phyloP scores from a whole-genome alignment of 75 land plant genomes.

The Cryptomeria japonica region DNA sequence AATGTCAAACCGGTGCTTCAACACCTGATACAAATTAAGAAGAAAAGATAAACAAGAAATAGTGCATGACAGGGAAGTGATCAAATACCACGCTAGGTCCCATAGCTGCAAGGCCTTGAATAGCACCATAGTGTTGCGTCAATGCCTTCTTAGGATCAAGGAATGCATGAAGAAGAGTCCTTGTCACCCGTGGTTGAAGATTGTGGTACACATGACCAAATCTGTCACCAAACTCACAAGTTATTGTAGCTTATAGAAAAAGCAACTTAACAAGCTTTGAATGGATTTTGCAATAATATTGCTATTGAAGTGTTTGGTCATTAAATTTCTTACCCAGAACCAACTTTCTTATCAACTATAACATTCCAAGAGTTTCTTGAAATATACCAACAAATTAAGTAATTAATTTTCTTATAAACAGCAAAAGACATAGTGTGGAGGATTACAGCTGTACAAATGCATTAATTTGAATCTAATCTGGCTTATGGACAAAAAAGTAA shows the following conservation, averaged over 20 bases:
- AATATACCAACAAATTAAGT: neutral
- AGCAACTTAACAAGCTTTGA: neutral
- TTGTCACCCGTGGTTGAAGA: conserved; percentile 81
- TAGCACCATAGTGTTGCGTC: conserved; percentile 97
- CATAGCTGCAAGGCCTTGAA: conserved; percentile 86
- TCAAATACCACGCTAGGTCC: conserved; percentile 79
- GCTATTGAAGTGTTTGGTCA: neutral
- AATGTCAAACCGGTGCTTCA: neutral
- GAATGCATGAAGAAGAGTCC: conserved; percentile 82
- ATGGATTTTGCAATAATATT: neutral
- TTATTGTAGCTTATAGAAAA: neutral
- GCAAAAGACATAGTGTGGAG: neutral
- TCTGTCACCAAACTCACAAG: conserved; percentile 36
- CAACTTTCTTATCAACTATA: neutral
- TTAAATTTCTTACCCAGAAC: neutral
- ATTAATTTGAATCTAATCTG: neutral
- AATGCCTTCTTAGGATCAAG: conserved; percentile 82
- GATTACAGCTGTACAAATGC: neutral
- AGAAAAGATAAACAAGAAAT: neutral
- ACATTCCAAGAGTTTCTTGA: neutral
- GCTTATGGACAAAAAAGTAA: neutral
- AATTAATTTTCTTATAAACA: neutral
- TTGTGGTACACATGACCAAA: conserved; percentile 89
- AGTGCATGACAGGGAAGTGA: neutral
- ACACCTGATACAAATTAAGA: neutral